Evolutionary conservation across 2,329 filamentous ascomycete species (phyloP), one percentile per base, ranked within the genome.

Genomic region (Colletotrichum tropicicola): DNA sequence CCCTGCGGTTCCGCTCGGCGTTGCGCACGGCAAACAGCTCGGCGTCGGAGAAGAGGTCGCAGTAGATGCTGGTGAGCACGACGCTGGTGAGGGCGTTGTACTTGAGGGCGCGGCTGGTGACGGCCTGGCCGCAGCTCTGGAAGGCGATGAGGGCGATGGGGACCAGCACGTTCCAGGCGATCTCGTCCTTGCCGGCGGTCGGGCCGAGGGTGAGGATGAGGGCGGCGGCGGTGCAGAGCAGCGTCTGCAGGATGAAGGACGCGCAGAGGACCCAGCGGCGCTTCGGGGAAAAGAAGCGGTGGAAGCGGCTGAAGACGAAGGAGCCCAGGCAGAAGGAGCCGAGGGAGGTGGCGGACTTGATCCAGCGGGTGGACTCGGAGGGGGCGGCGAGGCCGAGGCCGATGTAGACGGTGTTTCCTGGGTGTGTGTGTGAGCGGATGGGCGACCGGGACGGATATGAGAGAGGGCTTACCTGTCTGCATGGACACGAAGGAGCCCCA

Each of bases 401-500:
- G 13, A 94, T 82, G 74, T 93, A 95, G 49, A 95, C 87, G 5
- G 92, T 94, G 76, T 95, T 95, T 62, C 90, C 85, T 88, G 44
- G 3, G 61, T 53, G 54, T 53, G 7, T 23, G 48, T 2, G 49
- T 15, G 21, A 28, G 30, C 28, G 8, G 37, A 13, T 12, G 28
- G 28, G 28, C 32, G 32, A 47, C 21, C 12, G 27, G 4, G 19
- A n/a, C 15, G 3, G 30, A 17, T 17, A 30, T 13, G 39, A 7
- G n/a, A 13, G 51, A 77, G 80, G 68, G 48, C 5, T 23, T 72
- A 87, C 91, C 91, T 30, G 92, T 94, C 73, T 94, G 92, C 92
- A 94, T 94, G 71, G 89, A 92, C 41, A 93, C 91, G 70, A 95
- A 95, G 3, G 90, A 90, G 12, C 91, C 91, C 89, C 91, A 94